A percentile compares a stretch with the other conserved stretches of the same genome.
Conservation (phyloP, 306 rosid species). For the Vigna radiata region DNA sequence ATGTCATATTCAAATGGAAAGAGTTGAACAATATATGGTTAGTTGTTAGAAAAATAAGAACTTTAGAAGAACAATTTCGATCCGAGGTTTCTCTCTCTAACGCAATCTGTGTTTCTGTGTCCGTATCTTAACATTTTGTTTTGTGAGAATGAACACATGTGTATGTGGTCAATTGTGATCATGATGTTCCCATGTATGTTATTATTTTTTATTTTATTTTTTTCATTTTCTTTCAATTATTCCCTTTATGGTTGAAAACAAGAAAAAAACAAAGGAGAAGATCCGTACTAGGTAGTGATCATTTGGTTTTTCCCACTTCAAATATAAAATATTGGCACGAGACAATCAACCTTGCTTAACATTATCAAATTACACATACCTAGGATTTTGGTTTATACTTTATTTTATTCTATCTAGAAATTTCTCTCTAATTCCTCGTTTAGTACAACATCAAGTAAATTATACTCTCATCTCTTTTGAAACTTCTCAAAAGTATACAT, state of each 20-base stretch:
- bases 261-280: neutral
- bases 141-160: conserved; percentile 23
- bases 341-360: neutral
- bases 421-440: neutral
- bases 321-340: neutral
- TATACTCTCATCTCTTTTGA: no score
- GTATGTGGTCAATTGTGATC: conserved; percentile 25
- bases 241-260: neutral
- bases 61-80: conserved; percentile 43
- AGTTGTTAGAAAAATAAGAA: conserved; percentile 27
- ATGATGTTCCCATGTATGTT: conserved; percentile 31
- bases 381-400: neutral
- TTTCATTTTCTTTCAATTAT: neutral
- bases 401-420: neutral
- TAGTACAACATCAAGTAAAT: no score
- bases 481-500: no score
- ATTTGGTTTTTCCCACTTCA: conserved; percentile 8
- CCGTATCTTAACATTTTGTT: conserved; percentile 30
- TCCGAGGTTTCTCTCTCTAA: conserved; percentile 66
- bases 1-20: conserved; percentile 37
- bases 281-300: conserved; percentile 23
- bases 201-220: neutral
- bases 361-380: neutral
- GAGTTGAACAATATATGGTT: conserved; percentile 26
- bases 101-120: conserved; percentile 44